phyloP scores from a whole-genome alignment of 441 rosid species.

The Sinapis alba region DNA sequence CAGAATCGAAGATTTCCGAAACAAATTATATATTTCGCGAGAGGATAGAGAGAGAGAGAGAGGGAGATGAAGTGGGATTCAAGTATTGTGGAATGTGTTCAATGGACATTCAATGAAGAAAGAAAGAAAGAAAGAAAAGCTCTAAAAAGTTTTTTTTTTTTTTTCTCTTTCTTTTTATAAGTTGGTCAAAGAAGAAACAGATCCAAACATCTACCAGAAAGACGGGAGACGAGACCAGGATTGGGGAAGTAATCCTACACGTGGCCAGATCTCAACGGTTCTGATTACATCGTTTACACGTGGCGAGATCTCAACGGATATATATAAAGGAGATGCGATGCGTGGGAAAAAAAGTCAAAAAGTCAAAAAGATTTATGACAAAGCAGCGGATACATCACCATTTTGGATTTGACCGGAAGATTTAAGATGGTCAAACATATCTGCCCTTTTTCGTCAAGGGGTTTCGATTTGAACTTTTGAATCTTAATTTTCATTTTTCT shows the following conservation, averaged over 20 bases:
- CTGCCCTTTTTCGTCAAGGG: constrained; percentile 1
- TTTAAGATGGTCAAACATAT: constrained; percentile 35
- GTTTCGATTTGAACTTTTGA: constrained; percentile 4
- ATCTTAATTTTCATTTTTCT: background rate
- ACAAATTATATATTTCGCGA: background rate
- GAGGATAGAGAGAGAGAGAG: constrained; percentile 6
- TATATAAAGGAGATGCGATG: background rate
- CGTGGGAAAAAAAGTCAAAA: constrained; percentile 44
- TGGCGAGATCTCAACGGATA: background rate
- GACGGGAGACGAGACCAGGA: constrained; percentile 23
- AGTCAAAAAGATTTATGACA: constrained; percentile 52
- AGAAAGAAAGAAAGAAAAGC: constrained; percentile 11
- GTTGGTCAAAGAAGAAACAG: constrained; percentile 37
- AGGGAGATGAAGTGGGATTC: constrained; percentile 21
- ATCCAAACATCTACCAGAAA: constrained; percentile 28
- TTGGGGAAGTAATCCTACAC: constrained; percentile 12
- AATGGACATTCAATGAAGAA: constrained; percentile 35
- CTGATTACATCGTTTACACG: constrained; percentile 27
- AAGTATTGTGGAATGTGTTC: constrained; percentile 42
- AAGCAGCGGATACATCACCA: constrained; percentile 21
- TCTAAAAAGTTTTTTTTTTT: constrained; percentile 17
- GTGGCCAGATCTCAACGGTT: constrained; percentile 25
- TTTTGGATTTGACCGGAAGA: constrained; percentile 45
- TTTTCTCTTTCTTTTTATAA: background rate
- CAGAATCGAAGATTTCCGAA: constrained; percentile 1